Evolutionary conservation across 768 basidiomycete genomes (phyloP).

Genomic region (Agaricus sinodeliciosus): DNA sequence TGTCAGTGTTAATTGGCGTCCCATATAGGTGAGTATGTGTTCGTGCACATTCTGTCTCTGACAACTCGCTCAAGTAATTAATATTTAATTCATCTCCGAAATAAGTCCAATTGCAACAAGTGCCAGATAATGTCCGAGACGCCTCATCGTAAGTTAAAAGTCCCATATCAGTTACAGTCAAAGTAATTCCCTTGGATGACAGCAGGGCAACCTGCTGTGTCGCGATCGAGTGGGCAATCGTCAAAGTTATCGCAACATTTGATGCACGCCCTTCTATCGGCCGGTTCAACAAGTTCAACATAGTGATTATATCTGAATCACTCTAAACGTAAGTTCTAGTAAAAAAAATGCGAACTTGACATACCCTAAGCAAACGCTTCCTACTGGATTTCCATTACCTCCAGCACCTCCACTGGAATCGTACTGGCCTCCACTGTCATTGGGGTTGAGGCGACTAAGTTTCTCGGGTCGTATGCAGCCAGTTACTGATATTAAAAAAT

Average conservation of each 20-base stretch:
- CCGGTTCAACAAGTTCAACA: conserved; percentile 52
- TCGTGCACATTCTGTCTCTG: too few relatives aligned
- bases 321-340: conserved; percentile 8
- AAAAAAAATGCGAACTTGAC: conserved; percentile 10
- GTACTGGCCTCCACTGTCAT: conserved; percentile 50
- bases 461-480: conserved; percentile 44
- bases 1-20: too few relatives aligned
- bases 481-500: conserved; percentile 33
- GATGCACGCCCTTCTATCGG: conserved; percentile 45
- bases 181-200: conserved; percentile 53
- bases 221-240: conserved; percentile 49
- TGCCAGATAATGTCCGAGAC: too few relatives aligned
- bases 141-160: too few relatives aligned
- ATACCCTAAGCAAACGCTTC: conserved; percentile 45
- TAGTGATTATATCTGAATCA: conserved; percentile 45
- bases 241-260: conserved; percentile 48
- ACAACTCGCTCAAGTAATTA: too few relatives aligned
- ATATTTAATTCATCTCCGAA: too few relatives aligned
- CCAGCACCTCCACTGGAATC: conserved; percentile 48
- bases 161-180: conserved; percentile 30
- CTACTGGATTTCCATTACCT: conserved; percentile 45
- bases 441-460: conserved; percentile 37
- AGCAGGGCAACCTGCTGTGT: conserved; percentile 43
- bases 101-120: too few relatives aligned
- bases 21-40: too few relatives aligned